Evolutionary conservation across 2,329 filamentous ascomycete genomes (phyloP).

Genomic region (Trichoderma sp.): DNA sequence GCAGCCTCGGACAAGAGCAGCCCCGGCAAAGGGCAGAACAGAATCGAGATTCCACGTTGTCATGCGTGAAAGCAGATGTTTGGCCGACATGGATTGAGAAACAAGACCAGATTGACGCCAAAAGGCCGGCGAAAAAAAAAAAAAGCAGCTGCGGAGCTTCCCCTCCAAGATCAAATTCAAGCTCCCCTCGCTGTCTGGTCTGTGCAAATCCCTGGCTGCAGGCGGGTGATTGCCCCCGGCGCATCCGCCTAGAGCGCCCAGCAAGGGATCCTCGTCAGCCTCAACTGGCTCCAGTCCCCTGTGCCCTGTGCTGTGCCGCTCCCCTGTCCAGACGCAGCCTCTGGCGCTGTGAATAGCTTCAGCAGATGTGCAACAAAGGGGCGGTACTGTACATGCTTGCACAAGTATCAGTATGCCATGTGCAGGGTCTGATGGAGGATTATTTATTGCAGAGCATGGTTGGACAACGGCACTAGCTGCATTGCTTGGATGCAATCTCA

Average conservation of each 20-base stretch:
- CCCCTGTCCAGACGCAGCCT: neutral
- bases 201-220: slow-evolving; percentile 10
- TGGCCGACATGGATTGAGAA: slow-evolving; percentile 3
- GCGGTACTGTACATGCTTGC: too few species aligned
- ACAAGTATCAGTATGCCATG: too few species aligned
- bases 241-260: slow-evolving; percentile 14
- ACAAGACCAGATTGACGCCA: neutral
- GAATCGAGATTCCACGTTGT: slow-evolving; percentile 19
- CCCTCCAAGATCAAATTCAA: neutral
- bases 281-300: slow-evolving; percentile 7
- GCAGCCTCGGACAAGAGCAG: neutral
- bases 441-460: neutral
- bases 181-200: neutral
- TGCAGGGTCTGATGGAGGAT: neutral
- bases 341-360: slow-evolving; percentile 1
- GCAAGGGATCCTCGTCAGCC: slow-evolving; percentile 11
- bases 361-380: slow-evolving; percentile 11
- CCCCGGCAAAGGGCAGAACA: neutral
- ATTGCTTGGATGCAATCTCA: neutral
- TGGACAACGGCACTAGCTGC: neutral
- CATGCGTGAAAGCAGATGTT: slow-evolving; percentile 14
- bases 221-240: slow-evolving; percentile 19
- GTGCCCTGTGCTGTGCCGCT: neutral
- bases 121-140: neutral
- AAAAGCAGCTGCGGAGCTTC: neutral